A percentile compares a stretch with the other conserved stretches of the same genome.
These are phyloP conservation scores for Asterochloris erici DNA, from an alignment of 139 green algal species.

Conservation along the genomic window DNA sequence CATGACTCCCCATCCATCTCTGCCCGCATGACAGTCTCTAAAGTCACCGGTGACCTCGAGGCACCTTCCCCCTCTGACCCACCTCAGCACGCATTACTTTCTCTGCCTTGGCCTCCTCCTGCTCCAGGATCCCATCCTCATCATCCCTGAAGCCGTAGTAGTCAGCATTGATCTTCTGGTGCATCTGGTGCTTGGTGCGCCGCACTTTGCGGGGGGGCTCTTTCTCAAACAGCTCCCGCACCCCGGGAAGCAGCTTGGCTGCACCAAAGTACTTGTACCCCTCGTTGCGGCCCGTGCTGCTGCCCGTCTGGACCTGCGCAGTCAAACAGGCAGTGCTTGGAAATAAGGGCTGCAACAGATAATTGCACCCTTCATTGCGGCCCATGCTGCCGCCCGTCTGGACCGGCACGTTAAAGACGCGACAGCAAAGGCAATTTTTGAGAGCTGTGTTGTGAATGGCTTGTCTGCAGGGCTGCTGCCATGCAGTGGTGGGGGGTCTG, in stretches of 20 bases:
- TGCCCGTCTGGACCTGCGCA: background rate
- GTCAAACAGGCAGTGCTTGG: background rate
- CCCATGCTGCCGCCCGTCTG: no score
- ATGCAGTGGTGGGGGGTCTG: no score
- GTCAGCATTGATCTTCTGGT: conserved; percentile 87
- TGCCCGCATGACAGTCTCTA: background rate
- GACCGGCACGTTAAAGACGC: no score
- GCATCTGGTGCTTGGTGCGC: conserved; percentile 80
- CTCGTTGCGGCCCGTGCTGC: conserved; percentile 40
- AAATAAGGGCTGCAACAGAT: background rate
- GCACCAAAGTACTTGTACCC: conserved; percentile 97
- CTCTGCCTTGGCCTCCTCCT: conserved; percentile 75
- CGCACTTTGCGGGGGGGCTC: conserved; percentile 62
- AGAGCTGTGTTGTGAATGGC: no score
- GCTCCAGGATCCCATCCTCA: conserved; percentile 85
- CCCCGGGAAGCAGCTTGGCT: conserved; percentile 95
- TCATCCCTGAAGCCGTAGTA: conserved; percentile 98
- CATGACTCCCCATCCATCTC: no score
- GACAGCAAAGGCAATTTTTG: no score
- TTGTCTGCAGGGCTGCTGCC: no score
- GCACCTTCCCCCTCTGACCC: background rate
- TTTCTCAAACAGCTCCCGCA: conserved; percentile 98
- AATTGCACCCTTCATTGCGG: no score
- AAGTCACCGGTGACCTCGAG: background rate
- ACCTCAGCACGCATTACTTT: conserved; percentile 52